Evolutionary conservation across 129 eudicot species (phyloP).

Genomic region (Flaveria trinervia): DNA sequence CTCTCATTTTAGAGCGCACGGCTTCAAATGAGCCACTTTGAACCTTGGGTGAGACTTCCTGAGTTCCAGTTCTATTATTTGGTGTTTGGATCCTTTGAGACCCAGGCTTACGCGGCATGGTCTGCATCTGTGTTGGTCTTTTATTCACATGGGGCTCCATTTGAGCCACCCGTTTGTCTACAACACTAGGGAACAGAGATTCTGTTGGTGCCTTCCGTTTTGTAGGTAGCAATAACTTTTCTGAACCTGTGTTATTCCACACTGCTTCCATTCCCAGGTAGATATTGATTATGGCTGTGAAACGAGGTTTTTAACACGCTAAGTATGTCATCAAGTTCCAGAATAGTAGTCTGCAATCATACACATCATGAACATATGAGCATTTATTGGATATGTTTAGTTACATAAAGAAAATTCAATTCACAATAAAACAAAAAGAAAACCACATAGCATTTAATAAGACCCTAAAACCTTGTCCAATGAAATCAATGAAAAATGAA

Average conservation of each 20-base stretch:
- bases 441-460: not conserved
- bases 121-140: conserved; percentile 36
- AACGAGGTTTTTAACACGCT: conserved; percentile 47
- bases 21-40: conserved; percentile 50
- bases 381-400: not conserved
- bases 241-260: conserved; percentile 34
- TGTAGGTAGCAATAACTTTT: conserved; percentile 40
- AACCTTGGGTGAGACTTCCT: conserved; percentile 43
- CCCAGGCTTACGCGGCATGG: conserved; percentile 42
- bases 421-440: not conserved
- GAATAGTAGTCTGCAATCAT: conserved; percentile 22
- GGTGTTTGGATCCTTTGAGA: conserved; percentile 47
- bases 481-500: not conserved
- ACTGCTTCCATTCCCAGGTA: conserved; percentile 32
- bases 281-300: conserved; percentile 36
- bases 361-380: conserved; percentile 16
- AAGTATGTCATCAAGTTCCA: conserved; percentile 19
- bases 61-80: conserved; percentile 42
- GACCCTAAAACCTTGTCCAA: not conserved
- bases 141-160: conserved; percentile 30
- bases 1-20: conserved; percentile 81
- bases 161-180: conserved; percentile 53
- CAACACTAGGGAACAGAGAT: conserved; percentile 29
- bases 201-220: conserved; percentile 61
- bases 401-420: not conserved